phyloP scores from a whole-genome alignment of 1,284 basidiomycete species.

The Sutorius eximius region DNA sequence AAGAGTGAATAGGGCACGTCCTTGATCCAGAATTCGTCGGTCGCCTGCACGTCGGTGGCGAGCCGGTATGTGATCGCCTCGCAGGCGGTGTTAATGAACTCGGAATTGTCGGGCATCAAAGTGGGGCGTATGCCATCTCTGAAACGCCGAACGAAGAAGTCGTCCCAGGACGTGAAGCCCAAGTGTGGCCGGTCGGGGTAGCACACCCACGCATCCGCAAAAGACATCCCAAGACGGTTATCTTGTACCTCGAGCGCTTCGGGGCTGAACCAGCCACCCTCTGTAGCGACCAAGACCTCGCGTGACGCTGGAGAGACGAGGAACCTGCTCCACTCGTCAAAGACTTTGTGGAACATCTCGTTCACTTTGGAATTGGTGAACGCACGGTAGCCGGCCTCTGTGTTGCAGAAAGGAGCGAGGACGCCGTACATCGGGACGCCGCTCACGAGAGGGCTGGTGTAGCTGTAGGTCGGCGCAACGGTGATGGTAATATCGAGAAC shows the following conservation, averaged over 20 bases:
- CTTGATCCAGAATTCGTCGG: constrained; percentile 50
- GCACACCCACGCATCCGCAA: constrained; percentile 20
- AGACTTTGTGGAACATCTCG: constrained; percentile 38
- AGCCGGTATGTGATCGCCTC: constrained; percentile 48
- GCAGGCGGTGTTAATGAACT: constrained; percentile 46
- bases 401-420: constrained; percentile 28
- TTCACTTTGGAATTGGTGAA: constrained; percentile 48
- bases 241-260: constrained; percentile 10
- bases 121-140: constrained; percentile 40
- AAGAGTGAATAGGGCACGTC: constrained; percentile 46
- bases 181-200: constrained; percentile 9
- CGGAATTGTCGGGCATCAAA: constrained; percentile 34
- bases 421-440: constrained; percentile 30
- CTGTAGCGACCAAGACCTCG: constrained; percentile 37
- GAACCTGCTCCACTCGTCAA: constrained; percentile 48
- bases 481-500: constrained; percentile 44
- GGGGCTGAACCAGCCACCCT: constrained; percentile 45
- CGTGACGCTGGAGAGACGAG: constrained; percentile 45
- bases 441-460: constrained; percentile 23
- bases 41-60: constrained; percentile 33
- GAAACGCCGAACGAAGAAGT: constrained; percentile 52
- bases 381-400: constrained; percentile 41
- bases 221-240: constrained; percentile 19
- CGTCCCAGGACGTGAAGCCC: constrained; percentile 51
- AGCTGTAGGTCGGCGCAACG: constrained; percentile 17